These are phyloP conservation scores for Zygosaccharomyces pseudobailii DNA, from an alignment of 1,139 yeast genomes.

Conservation along the genomic window DNA sequence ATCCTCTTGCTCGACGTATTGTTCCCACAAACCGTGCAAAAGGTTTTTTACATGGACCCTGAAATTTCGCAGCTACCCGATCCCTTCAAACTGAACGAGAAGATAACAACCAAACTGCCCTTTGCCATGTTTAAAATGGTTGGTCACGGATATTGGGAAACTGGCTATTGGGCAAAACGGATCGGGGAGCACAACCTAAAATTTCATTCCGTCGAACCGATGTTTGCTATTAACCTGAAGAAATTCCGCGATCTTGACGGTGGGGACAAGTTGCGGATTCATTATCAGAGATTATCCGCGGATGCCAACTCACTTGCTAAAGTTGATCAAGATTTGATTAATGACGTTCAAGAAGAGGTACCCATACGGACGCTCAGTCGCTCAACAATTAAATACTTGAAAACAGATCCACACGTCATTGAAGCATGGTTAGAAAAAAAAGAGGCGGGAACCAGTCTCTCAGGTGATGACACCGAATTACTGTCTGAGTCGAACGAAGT, in stretches of 20 bases:
- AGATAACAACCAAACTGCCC: slow-evolving; percentile 6
- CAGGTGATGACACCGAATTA: no score
- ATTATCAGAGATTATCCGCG: slow-evolving; percentile 74
- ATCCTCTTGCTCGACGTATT: slow-evolving; percentile 79
- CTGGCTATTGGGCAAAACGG: slow-evolving; percentile 79
- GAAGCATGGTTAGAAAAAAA: not conserved
- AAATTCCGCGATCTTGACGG: slow-evolving; percentile 60
- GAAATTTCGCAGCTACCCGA: slow-evolving; percentile 55
- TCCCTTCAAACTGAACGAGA: slow-evolving; percentile 44
- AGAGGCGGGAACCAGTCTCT: no score
- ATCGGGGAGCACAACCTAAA: slow-evolving; percentile 50
- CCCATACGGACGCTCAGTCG: slow-evolving; percentile 17
- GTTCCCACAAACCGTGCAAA: slow-evolving; percentile 72
- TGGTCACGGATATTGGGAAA: slow-evolving; percentile 88
- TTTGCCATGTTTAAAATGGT: slow-evolving; percentile 53
- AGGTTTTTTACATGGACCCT: slow-evolving; percentile 81
- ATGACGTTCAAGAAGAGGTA: slow-evolving; percentile 60
- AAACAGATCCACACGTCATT: not conserved
- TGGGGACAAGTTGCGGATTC: slow-evolving; percentile 79
- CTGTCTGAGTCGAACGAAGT: not conserved
- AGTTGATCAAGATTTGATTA: slow-evolving; percentile 88
- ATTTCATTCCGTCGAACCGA: slow-evolving; percentile 77
- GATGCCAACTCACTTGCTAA: slow-evolving; percentile 78
- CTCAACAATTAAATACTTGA: not conserved
- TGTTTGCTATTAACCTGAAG: slow-evolving; percentile 72